These are phyloP conservation scores for Rhipidocladum racemiflorum DNA, from an alignment of 176 grass and related monocot species.

Conservation along the genomic window DNA sequence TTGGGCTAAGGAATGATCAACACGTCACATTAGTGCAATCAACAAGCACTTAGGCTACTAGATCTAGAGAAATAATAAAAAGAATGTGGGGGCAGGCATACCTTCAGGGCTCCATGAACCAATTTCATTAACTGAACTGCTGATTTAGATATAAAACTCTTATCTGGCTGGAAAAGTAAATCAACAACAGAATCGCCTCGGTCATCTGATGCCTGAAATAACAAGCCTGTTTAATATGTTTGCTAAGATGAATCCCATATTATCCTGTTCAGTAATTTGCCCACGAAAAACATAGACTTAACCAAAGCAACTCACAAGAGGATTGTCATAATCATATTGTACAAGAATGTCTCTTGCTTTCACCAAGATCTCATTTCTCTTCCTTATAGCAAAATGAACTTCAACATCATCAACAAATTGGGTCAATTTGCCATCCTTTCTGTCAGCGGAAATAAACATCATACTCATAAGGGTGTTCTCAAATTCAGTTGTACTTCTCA, in stretches of 20 bases:
- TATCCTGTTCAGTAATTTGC: slow-evolving; percentile 10
- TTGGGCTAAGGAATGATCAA: slow-evolving; percentile 9
- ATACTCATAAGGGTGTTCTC: slow-evolving; percentile 63
- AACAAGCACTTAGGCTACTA: neutral
- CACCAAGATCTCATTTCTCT: slow-evolving; percentile 83
- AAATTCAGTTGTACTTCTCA: slow-evolving; percentile 75
- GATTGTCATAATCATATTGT: slow-evolving; percentile 60
- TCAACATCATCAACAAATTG: slow-evolving; percentile 90
- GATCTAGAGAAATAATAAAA: slow-evolving; percentile 19
- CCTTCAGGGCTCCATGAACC: slow-evolving; percentile 85
- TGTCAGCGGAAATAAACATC: slow-evolving; percentile 72
- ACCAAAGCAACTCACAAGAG: slow-evolving; percentile 60
- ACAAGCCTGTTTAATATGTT: slow-evolving; percentile 27
- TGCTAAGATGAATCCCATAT: slow-evolving; percentile 27
- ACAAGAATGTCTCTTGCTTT: slow-evolving; percentile 76
- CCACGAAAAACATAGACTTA: slow-evolving; percentile 13
- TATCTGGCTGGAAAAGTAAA: slow-evolving; percentile 82
- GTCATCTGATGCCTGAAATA: slow-evolving; percentile 45
- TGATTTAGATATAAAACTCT: slow-evolving; percentile 80
- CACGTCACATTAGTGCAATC: slow-evolving; percentile 1
- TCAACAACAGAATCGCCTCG: slow-evolving; percentile 59
- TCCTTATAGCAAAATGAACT: slow-evolving; percentile 95
- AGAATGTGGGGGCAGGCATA: slow-evolving; percentile 38
- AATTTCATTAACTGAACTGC: slow-evolving; percentile 70
- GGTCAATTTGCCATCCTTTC: slow-evolving; percentile 77